A percentile compares a stretch with the other conserved stretches of the same genome.
These are phyloP conservation scores for Aspergillus uvarum DNA, from an alignment of 2,329 filamentous ascomycete species.

Conservation along the genomic window DNA sequence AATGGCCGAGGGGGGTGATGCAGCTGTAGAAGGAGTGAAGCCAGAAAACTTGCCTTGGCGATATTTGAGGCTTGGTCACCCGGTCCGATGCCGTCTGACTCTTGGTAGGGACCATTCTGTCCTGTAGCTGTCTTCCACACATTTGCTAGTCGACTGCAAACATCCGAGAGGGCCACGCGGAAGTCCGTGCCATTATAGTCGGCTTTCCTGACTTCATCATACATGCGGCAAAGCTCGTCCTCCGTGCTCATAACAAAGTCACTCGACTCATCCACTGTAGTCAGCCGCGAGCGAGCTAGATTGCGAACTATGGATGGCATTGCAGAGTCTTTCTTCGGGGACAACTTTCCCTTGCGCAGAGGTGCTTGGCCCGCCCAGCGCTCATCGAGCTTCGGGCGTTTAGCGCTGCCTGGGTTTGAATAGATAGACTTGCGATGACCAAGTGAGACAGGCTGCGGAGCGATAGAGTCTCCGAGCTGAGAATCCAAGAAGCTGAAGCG, in stretches of 20 bases:
- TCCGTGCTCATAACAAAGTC: conserved; percentile 75
- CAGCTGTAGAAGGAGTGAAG: conserved; percentile 72
- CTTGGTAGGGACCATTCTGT: conserved; percentile 43
- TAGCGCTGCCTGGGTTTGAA: conserved; percentile 44
- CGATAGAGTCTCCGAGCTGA: conserved; percentile 27
- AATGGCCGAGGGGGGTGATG: conserved; percentile 63
- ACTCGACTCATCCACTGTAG: conserved; percentile 66
- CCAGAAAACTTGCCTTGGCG: conserved; percentile 76
- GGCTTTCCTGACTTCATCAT: conserved; percentile 46
- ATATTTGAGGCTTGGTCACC: conserved; percentile 62
- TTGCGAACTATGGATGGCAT: conserved; percentile 72
- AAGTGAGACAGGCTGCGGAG: conserved; percentile 15
- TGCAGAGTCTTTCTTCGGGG: conserved; percentile 56
- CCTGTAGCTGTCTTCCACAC: conserved; percentile 35
- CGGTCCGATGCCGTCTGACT: conserved; percentile 63
- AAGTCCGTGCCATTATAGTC: conserved; percentile 34
- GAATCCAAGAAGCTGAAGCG: conserved; percentile 36
- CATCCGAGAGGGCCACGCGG: conserved; percentile 33
- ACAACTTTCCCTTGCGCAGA: conserved; percentile 34
- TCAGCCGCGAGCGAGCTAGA: conserved; percentile 58
- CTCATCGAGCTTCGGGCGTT: conserved; percentile 45
- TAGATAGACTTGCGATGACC: conserved; percentile 40
- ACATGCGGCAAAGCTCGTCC: conserved; percentile 64
- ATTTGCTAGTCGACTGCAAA: conserved; percentile 35
- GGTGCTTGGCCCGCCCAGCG: conserved; percentile 37